Evolutionary conservation across 768 basidiomycete species (phyloP), one percentile per base, ranked within the genome.

Genomic region (Agaricus subrufescens): DNA sequence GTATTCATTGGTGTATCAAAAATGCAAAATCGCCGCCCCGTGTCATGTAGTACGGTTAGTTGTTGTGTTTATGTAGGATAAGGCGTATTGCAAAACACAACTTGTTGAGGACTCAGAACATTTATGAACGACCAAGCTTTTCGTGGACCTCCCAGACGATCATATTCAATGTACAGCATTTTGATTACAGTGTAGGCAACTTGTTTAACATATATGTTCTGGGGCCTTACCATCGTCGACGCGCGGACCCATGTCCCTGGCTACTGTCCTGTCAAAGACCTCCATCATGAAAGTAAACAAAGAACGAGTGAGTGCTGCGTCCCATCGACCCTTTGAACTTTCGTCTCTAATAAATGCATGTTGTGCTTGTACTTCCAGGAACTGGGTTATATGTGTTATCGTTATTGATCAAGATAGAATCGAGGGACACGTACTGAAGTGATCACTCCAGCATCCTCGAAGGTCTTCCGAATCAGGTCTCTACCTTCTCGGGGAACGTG

Each of bases 321-420:
- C 96, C 94, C 94, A 98, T 52, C 96, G 82, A 1, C 93, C 95
- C 68, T 97, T 98, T 30, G 89, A 91, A 6, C 82, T 80, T 63
- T 94, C 92, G 67, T 96, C 94, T 4, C 95, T 85, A 58, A 98
- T 87, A 71, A 98, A 98, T 3, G 96, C 96, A 62, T 98, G 95
- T 64, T 98, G 95, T 0, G 95, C 96, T 69, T 97, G 94, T 12
- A 98, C 93, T 69, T 98, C 96, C 57, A 97, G 73, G 69, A 95
- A 94, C 90, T 94, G 46, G 25, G 31, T 11, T 27, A 7, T 23
- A 30, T 43, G 8, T 3, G 14, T 26, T 25, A 29, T 43, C 9
- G 34, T 43, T 9, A 3, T n/a, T 26, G 30, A 27, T 43, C 29
- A 14, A 12, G 29, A 14, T 12, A 38, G 34, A 23, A 50, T 5